Evolutionary conservation across 2,329 filamentous ascomycete genomes (phyloP).

Genomic region (Fusarium camptoceras): DNA sequence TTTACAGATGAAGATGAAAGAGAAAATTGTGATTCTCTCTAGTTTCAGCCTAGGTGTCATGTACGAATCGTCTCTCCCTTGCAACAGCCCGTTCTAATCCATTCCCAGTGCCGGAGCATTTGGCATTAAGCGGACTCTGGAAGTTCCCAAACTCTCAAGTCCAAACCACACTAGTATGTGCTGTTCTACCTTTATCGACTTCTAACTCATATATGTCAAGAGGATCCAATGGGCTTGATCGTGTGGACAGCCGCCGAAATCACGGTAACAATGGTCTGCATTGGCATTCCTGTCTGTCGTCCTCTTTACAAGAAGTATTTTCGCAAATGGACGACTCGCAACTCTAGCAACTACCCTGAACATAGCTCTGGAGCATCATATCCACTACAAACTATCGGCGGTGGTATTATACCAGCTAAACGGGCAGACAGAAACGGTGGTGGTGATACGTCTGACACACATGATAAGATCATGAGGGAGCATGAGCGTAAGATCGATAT

Average conservation of each 20-base stretch:
- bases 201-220: slow-evolving; percentile 33
- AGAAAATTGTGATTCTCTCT: slow-evolving; percentile 57
- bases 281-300: slow-evolving; percentile 55
- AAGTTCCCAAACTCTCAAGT: slow-evolving; percentile 47
- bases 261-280: slow-evolving; percentile 55
- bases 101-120: slow-evolving; percentile 44
- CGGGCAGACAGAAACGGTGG: background rate
- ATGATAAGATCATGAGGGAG: slow-evolving; percentile 13
- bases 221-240: slow-evolving; percentile 52
- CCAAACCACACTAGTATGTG: slow-evolving; percentile 38
- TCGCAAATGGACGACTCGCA: slow-evolving; percentile 37
- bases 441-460: background rate
- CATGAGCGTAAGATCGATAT: slow-evolving; percentile 23
- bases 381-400: slow-evolving; percentile 33
- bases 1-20: slow-evolving; percentile 57
- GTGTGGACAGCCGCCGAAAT: slow-evolving; percentile 56
- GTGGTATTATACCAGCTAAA: slow-evolving; percentile 11
- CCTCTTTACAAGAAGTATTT: slow-evolving; percentile 51
- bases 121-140: slow-evolving; percentile 47
- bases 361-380: slow-evolving; percentile 27
- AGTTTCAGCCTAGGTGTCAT: slow-evolving; percentile 58
- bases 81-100: background rate
- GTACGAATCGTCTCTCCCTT: slow-evolving; percentile 37
- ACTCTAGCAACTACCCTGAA: slow-evolving; percentile 37
- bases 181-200: fast-evolving